Evolutionary conservation across 176 grass and related monocot genomes (phyloP).

Genomic region (Hordeum vulgare): DNA sequence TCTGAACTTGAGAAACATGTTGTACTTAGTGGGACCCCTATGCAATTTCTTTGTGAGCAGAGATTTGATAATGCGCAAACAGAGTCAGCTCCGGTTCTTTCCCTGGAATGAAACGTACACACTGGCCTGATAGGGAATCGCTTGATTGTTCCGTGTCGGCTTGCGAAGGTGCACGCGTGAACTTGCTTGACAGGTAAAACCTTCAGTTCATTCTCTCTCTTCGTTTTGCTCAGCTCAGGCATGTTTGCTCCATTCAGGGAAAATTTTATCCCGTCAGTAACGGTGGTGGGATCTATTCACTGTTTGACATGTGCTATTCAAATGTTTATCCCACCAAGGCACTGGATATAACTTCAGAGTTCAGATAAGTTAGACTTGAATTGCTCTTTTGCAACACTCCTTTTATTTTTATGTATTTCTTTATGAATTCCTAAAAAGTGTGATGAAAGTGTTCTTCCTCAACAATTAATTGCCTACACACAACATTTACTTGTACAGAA

Average conservation of each 20-base stretch:
- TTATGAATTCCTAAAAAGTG: too few species aligned
- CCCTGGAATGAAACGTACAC: background rate
- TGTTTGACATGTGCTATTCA: background rate
- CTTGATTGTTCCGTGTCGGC: background rate
- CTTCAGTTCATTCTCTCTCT: background rate
- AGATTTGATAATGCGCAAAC: background rate
- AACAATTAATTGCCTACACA: too few species aligned
- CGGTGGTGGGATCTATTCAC: background rate
- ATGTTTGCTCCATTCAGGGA: conserved; percentile 37
- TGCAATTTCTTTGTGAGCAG: background rate
- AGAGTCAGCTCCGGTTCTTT: background rate
- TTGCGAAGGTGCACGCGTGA: background rate
- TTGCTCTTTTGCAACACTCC: too few species aligned
- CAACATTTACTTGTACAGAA: background rate
- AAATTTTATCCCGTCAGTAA: conserved; percentile 18
- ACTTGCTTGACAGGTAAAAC: background rate
- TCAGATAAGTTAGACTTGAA: too few species aligned
- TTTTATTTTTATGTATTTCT: too few species aligned
- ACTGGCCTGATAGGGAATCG: background rate
- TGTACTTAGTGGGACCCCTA: background rate
- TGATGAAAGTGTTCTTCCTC: too few species aligned
- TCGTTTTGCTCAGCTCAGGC: background rate
- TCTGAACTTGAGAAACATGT: background rate
- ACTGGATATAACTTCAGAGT: too few species aligned
- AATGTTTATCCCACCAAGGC: too few species aligned